Evolutionary conservation across 345 rosid species (phyloP).

Genomic region (Corchorus capsularis): DNA sequence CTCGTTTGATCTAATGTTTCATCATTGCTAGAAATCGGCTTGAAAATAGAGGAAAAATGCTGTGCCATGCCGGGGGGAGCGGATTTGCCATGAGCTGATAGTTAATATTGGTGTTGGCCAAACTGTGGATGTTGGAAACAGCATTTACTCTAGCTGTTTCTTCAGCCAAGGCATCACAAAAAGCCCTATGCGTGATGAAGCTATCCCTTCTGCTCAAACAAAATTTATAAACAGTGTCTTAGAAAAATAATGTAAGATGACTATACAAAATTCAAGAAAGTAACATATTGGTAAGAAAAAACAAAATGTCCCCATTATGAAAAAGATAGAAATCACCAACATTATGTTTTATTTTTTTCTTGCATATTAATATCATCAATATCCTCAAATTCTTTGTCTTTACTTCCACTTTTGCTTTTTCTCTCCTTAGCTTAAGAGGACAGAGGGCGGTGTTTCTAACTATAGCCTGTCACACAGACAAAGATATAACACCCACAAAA

Average conservation of each 20-base stretch:
- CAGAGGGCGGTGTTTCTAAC: background rate
- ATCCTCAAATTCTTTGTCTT: background rate
- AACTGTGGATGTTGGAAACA: constrained; percentile 46
- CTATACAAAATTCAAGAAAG: background rate
- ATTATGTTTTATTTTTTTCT: background rate
- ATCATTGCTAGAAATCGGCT: constrained; percentile 46
- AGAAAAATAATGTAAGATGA: background rate
- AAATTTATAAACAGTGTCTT: constrained; percentile 13
- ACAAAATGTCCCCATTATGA: background rate
- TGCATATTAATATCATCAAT: background rate
- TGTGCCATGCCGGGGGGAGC: constrained; percentile 42
- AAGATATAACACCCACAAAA: constrained; percentile 17
- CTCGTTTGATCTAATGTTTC: constrained; percentile 37
- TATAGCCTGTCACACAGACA: constrained; percentile 3
- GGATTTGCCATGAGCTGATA: constrained; percentile 63
- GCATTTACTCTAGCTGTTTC: constrained; percentile 92
- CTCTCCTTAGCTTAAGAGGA: background rate
- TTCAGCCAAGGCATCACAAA: constrained; percentile 96
- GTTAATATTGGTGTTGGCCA: constrained; percentile 29
- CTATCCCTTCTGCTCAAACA: constrained; percentile 76
- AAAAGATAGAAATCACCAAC: no score
- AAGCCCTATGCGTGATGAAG: constrained; percentile 95
- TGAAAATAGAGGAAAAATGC: constrained; percentile 53
- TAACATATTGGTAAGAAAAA: background rate
- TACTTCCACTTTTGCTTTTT: background rate